These are phyloP conservation scores for Phylloporus sp. DNA, from an alignment of 768 basidiomycete species.

Conservation along the genomic window DNA sequence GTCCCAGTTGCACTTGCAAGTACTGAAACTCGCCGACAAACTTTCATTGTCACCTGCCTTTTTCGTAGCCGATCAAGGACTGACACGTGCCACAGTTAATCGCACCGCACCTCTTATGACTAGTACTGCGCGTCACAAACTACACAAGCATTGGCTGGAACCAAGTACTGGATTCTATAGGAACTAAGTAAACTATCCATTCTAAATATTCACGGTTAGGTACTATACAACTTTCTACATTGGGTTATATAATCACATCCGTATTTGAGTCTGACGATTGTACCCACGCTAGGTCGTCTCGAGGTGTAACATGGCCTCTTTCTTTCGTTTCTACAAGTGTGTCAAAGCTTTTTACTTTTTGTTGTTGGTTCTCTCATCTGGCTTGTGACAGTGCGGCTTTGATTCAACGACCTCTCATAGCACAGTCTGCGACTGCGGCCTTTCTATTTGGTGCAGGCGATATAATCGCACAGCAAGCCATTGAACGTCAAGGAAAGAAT, in stretches of 20 bases:
- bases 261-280: too few species aligned
- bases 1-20: constrained; percentile 1
- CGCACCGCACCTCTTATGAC: too few species aligned
- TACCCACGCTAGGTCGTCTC: too few species aligned
- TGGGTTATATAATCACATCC: too few species aligned
- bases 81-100: constrained; percentile 20
- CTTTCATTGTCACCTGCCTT: constrained; percentile 28
- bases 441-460: constrained; percentile 74
- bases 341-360: constrained; percentile 6
- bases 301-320: constrained; percentile 40
- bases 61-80: constrained; percentile 28
- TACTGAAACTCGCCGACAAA: constrained; percentile 8
- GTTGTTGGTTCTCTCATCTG: constrained; percentile 6
- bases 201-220: too few species aligned
- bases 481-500: constrained; percentile 65
- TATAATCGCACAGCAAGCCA: constrained; percentile 79
- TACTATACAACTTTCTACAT: too few species aligned
- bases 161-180: too few species aligned
- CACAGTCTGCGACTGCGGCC: constrained; percentile 62
- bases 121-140: too few species aligned
- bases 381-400: constrained; percentile 49
- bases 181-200: too few species aligned
- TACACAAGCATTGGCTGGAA: too few species aligned
- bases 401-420: constrained; percentile 56
- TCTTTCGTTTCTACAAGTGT: constrained; percentile 43